These are phyloP conservation scores for Penicillium sp. DNA, from an alignment of 2,329 filamentous ascomycete species.

Conservation along the genomic window DNA sequence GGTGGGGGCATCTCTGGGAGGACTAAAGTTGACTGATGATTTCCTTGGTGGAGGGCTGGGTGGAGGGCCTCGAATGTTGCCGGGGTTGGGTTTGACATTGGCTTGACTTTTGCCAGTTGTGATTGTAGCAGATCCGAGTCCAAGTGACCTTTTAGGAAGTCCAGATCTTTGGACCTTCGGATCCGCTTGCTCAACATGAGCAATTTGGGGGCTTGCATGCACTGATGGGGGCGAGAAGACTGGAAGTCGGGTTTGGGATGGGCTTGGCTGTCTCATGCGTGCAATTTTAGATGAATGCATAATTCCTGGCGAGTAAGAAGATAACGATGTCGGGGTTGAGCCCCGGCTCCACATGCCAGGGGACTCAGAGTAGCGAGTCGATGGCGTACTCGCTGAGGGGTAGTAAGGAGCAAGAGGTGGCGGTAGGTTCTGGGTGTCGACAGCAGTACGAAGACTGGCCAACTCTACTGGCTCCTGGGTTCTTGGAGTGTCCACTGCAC, in stretches of 20 bases:
- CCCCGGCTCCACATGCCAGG: constrained; percentile 50
- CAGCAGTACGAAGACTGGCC: constrained; percentile 39
- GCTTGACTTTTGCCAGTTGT: constrained; percentile 5
- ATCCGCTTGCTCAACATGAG: constrained; percentile 21
- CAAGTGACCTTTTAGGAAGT: constrained; percentile 13
- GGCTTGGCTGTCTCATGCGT: constrained; percentile 40
- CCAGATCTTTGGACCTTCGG: constrained; percentile 16
- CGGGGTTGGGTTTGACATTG: not conserved
- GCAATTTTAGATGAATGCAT: constrained; percentile 43
- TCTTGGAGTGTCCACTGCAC: constrained; percentile 17
- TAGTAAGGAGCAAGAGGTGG: constrained; percentile 43
- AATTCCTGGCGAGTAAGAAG: constrained; percentile 52
- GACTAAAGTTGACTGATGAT: constrained; percentile 60
- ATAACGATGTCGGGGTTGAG: constrained; percentile 53
- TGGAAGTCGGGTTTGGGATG: constrained; percentile 41
- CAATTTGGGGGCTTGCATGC: constrained; percentile 24
- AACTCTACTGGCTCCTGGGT: constrained; percentile 40
- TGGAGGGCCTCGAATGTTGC: constrained; percentile 37
- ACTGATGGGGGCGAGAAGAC: constrained; percentile 29
- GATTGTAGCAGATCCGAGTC: constrained; percentile 3
- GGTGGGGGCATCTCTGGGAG: constrained; percentile 28
- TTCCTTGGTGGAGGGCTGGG: constrained; percentile 65
- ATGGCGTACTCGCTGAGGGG: constrained; percentile 46
- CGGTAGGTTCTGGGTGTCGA: constrained; percentile 40
- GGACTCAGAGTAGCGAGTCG: constrained; percentile 50